Base-by-base conservation (phyloP, 140 eudicot species). In the Anethum foeniculum region DNA sequence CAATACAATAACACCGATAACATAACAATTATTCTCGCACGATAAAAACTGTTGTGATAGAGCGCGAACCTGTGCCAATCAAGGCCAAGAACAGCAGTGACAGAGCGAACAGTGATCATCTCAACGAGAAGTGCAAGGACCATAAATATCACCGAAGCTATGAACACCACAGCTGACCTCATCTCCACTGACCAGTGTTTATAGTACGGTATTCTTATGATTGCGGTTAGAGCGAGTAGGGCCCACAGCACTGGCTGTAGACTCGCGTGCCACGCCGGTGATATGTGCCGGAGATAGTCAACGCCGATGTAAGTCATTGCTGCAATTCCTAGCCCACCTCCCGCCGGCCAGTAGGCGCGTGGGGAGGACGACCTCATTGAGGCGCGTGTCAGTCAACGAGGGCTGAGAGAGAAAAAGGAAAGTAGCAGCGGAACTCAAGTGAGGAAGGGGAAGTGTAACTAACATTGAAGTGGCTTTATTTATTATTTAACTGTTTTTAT, bases 11-110 rank as follows among this genome's bases (percentile, higher is more conserved):
- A 32, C 0, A 34, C 19, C 8, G 8, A 18, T 15, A 38, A 36
- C 9, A 71, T 23, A 7, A 25, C 28, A 5, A 74, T n/a, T 19
- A 27, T 5, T 58, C 21, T 58, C 65, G 13, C 6, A 1, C 9
- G 3, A 5, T 3, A 1, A 77, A 62, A 46, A 8, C 4, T 52
- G 47, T 36, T 34, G 3, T 2, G 1, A 9, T 49, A 47, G 52
- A 12, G 52, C 21, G 7, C 36, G 23, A 90, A 94, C 98, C 88
- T 49, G 86, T 95, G 97, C 99, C 99, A 95, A 76, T 79, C 83
- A 60, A 90, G 97, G 62, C 99, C 99, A 34, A 92, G 97, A 23
- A 95, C 91, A 56, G 97, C 99, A 15, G 99, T 92, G 27, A 92
- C 97, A 21, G 92, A 95, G 23, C 99, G 97, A 46, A 95, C 97